A percentile compares a stretch with the other conserved stretches of the same genome.
Conservation (phyloP, 768 basidiomycete genomes). For the Galerina marginata region DNA sequence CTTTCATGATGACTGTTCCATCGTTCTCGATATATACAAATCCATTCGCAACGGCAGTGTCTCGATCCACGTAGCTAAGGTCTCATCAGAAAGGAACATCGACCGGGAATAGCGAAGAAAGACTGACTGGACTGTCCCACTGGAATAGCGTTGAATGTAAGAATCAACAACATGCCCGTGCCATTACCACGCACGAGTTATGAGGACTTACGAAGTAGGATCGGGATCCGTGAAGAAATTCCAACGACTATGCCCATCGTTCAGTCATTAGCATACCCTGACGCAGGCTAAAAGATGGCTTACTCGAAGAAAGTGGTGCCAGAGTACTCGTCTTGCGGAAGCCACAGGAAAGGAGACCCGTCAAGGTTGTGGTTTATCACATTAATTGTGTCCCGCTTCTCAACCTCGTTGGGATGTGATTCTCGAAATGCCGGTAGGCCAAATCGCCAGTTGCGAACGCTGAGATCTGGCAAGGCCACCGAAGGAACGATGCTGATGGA, state of each 20-base stretch:
- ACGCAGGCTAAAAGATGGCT: conserved; percentile 18
- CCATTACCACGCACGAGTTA: conserved; percentile 16
- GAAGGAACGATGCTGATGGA: conserved; percentile 7
- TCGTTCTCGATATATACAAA: conserved; percentile 65
- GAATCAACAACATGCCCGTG: conserved; percentile 5
- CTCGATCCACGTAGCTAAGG: conserved; percentile 55
- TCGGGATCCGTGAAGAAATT: conserved; percentile 64
- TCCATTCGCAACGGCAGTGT: conserved; percentile 56
- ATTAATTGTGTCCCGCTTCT: conserved; percentile 12
- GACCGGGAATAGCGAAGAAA: neutral
- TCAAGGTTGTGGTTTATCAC: conserved; percentile 48
- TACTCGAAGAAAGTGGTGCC: conserved; percentile 77
- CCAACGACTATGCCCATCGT: conserved; percentile 47
- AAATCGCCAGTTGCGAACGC: neutral
- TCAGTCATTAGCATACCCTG: conserved; percentile 6
- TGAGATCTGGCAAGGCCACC: conserved; percentile 10
- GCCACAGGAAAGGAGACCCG: conserved; percentile 66
- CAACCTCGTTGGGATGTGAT: neutral
- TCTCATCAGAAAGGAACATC: neutral
- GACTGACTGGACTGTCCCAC: conserved; percentile 76
- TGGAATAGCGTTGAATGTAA: conserved; percentile 30
- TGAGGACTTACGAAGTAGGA: conserved; percentile 63
- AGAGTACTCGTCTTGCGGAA: conserved; percentile 66
- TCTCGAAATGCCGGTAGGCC: neutral
- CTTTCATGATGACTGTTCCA: conserved; percentile 75